A percentile compares a stretch with the other conserved stretches of the same genome.
Conservation (phyloP, 768 basidiomycete genomes). For the Mycena alexandri region DNA sequence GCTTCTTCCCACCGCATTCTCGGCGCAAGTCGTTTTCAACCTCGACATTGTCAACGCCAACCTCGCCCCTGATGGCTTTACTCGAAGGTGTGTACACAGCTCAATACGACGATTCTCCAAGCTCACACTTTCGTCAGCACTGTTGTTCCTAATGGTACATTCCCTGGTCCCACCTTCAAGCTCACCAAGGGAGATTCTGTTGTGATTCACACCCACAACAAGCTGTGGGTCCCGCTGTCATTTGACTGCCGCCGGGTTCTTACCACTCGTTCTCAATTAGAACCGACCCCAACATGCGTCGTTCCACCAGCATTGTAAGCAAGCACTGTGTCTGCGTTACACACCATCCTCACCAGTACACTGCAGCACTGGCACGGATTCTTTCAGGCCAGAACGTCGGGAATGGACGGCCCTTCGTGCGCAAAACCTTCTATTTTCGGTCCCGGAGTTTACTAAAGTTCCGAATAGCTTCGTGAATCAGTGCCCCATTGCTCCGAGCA, state of each 20-base stretch:
- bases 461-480: conserved; percentile 18
- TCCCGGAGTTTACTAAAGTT: too few species aligned
- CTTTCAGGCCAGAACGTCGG: conserved; percentile 13
- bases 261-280: too few species aligned
- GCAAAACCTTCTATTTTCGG: not conserved
- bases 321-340: too few species aligned
- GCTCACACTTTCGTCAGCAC: conserved; percentile 37
- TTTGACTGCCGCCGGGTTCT: too few species aligned
- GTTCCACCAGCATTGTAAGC: conserved; percentile 44
- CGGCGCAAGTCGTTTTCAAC: conserved; percentile 3
- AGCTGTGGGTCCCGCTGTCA: too few species aligned
- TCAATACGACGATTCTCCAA: too few species aligned
- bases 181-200: conserved; percentile 46
- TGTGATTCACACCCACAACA: conserved; percentile 45
- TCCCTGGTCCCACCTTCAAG: conserved; percentile 42
- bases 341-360: not conserved
- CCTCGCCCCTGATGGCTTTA: conserved; percentile 39
- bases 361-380: conserved; percentile 28
- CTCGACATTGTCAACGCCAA: conserved; percentile 12
- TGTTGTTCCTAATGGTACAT: conserved; percentile 45
- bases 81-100: conserved; percentile 32
- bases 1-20: not conserved
- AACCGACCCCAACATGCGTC: conserved; percentile 42
- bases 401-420: conserved; percentile 23
- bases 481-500: conserved; percentile 10